These are phyloP conservation scores for Botrytis paeoniae DNA, from an alignment of 2,329 filamentous ascomycete genomes.

Conservation along the genomic window DNA sequence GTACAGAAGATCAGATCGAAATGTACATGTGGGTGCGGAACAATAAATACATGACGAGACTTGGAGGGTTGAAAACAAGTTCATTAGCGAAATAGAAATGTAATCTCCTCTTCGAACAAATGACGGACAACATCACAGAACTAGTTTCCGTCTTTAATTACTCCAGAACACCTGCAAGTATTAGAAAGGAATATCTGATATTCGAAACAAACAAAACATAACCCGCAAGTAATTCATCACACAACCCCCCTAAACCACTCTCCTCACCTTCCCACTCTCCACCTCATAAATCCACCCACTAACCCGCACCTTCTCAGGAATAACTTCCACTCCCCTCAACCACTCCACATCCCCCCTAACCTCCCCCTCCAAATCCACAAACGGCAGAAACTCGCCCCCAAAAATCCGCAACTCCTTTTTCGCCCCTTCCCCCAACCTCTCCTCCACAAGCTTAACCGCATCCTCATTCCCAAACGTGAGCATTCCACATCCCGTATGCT, in stretches of 20 bases:
- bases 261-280: constrained; percentile 62
- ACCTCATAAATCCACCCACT: constrained; percentile 79
- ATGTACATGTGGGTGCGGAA: not conserved
- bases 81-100: not conserved
- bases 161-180: not conserved
- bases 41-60: not conserved
- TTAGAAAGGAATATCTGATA: not conserved
- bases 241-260: constrained; percentile 41
- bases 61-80: not conserved
- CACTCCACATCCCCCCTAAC: constrained; percentile 65
- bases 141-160: not conserved
- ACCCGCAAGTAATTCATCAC: not conserved
- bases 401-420: constrained; percentile 40
- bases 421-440: constrained; percentile 51
- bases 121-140: not conserved
- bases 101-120: not conserved
- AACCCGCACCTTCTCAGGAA: constrained; percentile 58
- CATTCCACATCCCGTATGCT: constrained; percentile 67
- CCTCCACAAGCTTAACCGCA: constrained; percentile 52
- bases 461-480: constrained; percentile 62
- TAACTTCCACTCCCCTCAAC: constrained; percentile 56
- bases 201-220: not conserved
- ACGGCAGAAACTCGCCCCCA: constrained; percentile 40
- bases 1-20: not conserved
- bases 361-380: constrained; percentile 60